Evolutionary conservation across 805 yeast species (phyloP), one percentile per base, ranked within the genome.

Genomic region (Myxozyma kluyveri): DNA sequence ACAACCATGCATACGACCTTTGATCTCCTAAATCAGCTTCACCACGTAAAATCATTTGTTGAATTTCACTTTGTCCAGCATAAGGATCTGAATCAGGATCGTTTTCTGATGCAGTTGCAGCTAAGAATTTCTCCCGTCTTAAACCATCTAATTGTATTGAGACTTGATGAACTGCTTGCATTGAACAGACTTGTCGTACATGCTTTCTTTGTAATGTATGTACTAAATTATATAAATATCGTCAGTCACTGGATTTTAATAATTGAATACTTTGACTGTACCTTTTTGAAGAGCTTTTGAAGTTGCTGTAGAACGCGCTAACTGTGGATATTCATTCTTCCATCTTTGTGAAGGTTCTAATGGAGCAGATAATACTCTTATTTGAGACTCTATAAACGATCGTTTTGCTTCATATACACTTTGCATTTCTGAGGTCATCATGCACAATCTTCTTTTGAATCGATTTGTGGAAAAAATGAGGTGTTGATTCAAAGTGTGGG

Each of bases 91-190:
- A 46, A 7, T 39, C 49, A 6, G 53, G 29, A 5, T n/a, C 37
- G 5, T 40, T 43, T n/a, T 9, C 12, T 29, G 33, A 29, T 2
- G 47, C 23, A 6, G 37, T 17, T 1, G 57, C 45, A 2, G 44
- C 47, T 4, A 32, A 17, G 21, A 37, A 24, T 23, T 37, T 26
- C 18, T 47, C 37, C 35, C 52, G 42, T 18, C 48, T 48, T 5
- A 56, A 31, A 3, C 35, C 22, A 44, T 57, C 47, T 41, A 56
- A 32, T 37, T 56, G 60, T n/a, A 47, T 7, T 9, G 58, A 57
- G 10, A 54, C 59, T 32, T 56, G 59, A 42, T 54, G 57, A 10
- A 54, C 21, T 1, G 59, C 57, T 42, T 54, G 59, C 14, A 43
- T 9, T 19, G 60, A 56, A 17, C 29, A 51, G 6, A 44, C 26